phyloP scores from a whole-genome alignment of 768 basidiomycete species.

The Nevesoporus exiguus region DNA sequence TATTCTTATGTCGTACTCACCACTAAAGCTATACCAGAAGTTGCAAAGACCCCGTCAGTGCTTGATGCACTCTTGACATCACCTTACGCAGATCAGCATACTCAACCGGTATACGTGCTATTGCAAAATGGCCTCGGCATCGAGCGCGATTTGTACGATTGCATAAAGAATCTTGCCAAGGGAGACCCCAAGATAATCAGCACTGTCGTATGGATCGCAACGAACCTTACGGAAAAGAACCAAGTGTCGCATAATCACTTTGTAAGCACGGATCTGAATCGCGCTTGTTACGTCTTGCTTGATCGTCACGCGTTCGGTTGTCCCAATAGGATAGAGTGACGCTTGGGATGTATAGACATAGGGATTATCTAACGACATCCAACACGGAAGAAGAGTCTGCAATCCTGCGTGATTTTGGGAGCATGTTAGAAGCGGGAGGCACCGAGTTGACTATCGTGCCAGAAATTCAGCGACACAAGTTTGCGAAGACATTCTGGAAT shows the following conservation, averaged over 20 bases:
- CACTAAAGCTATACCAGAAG: conserved; percentile 71
- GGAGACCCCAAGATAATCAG: conserved; percentile 51
- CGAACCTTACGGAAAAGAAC: conserved; percentile 46
- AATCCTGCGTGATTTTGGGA: conserved; percentile 43
- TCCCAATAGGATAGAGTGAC: conserved; percentile 37
- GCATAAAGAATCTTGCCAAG: conserved; percentile 40
- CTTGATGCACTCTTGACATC: conserved; percentile 52
- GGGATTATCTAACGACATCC: conserved; percentile 35
- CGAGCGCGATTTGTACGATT: conserved; percentile 61
- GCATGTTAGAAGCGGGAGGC: conserved; percentile 47
- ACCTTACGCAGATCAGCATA: conserved; percentile 42
- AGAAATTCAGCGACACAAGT: conserved; percentile 63
- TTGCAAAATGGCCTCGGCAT: conserved; percentile 67
- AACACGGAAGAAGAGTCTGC: conserved; percentile 43
- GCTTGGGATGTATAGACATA: conserved; percentile 54
- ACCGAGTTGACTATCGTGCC: conserved; percentile 44
- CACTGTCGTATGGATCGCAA: conserved; percentile 51
- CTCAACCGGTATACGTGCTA: conserved; percentile 58
- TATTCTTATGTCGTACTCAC: conserved; percentile 67
- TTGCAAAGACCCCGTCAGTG: conserved; percentile 51
- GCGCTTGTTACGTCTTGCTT: neutral
- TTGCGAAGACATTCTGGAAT: conserved; percentile 65
- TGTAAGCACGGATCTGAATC: conserved; percentile 35
- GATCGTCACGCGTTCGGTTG: neutral
- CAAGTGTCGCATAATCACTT: conserved; percentile 50